phyloP scores from a whole-genome alignment of 148 eudicot species.

The Pharnaceum exiguum region DNA sequence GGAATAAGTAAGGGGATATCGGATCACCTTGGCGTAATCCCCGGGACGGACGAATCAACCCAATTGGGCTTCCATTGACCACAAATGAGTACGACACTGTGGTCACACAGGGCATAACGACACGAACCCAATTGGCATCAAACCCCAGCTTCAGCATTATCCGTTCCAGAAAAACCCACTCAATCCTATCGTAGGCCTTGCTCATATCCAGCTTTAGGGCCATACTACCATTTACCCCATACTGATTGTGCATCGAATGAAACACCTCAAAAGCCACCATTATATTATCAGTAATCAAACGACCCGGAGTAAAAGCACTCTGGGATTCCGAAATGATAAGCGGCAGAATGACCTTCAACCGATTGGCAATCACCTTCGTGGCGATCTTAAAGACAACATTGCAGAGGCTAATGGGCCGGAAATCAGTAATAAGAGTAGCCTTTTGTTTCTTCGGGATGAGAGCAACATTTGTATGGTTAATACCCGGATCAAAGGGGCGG shows the following conservation, averaged over 20 bases:
- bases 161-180: background rate
- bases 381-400: background rate
- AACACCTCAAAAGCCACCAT: background rate
- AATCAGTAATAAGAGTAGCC: background rate
- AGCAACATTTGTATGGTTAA: background rate
- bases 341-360: background rate
- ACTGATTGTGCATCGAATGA: background rate
- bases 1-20: background rate
- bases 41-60: background rate
- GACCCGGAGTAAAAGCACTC: background rate
- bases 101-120: background rate
- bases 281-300: too few relatives aligned
- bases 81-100: background rate
- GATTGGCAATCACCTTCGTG: background rate
- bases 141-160: background rate
- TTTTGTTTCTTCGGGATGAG: background rate
- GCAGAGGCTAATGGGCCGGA: background rate
- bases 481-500: background rate
- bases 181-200: background rate
- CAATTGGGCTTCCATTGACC: background rate
- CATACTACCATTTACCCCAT: background rate
- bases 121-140: background rate
- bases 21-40: background rate
- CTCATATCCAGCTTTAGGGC: background rate
- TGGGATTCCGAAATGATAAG: background rate